Evolutionary conservation across 1,284 basidiomycete species (phyloP), one percentile per base, ranked within the genome.

Genomic region (Melampsora americana): DNA sequence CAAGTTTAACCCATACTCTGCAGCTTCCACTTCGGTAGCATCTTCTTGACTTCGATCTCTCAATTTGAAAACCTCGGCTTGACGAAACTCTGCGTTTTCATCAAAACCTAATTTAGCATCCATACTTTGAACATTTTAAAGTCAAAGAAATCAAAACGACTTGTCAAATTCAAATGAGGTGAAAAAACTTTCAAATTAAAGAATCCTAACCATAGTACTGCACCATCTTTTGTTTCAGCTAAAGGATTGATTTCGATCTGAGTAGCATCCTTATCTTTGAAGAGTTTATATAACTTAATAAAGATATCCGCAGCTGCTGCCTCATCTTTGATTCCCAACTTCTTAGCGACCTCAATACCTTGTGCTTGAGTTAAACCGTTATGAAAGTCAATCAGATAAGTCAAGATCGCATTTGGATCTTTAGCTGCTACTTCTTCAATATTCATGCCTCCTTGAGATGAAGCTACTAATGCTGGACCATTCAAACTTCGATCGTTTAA

Each of bases 171-270:
- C 77, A 56, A 53, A 14, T 23, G 73, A 69, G 64, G n/a, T 46
- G 28, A 48, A 44, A 50, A 42, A 35, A 23, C 44, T 20, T 53
- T 2, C 46, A n/a, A n/a, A 48, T n/a, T 23, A 66, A 5, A 50
- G 28, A 56, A 26, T 20, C 84, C 87, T 80, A 80, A 92, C 92
- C 95, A 99, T 72, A 99, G 89, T 69, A 99, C 94, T 79, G 88
- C 88, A 14, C 96, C 96, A 82, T 98, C 95, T 48, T 87, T 88
- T 66, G 94, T 92, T 85, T 98, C 91, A n/a, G 94, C 93, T 85
- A 99, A 86, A 30, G 96, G 96, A 86, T 99, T 99, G 84, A 99
- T 99, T 86, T 99, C 96, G 81, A 99, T 97, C 85, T 99, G 96
- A 5, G 96, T 99, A 5, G 95, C 93, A 83, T 99, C 96, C 86